phyloP scores from a whole-genome alignment of 306 rosid species.

The Ziziphus jujuba region DNA sequence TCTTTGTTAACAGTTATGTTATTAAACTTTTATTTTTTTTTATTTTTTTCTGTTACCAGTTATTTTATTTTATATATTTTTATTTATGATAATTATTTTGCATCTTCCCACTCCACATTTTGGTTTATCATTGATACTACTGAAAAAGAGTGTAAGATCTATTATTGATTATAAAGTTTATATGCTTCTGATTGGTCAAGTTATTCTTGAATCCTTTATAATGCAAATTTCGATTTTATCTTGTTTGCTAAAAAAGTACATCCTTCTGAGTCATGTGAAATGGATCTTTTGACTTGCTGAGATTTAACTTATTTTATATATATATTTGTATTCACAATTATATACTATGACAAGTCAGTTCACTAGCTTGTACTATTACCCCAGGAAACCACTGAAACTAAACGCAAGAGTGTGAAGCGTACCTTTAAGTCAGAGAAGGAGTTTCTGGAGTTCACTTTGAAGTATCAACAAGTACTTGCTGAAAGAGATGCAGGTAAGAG shows the following conservation, averaged over 20 bases:
- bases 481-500: conserved; percentile 95
- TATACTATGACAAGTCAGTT: neutral
- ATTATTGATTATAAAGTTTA: neutral
- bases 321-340: neutral
- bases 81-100: neutral
- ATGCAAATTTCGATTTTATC: conserved; percentile 1
- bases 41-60: too few relatives aligned
- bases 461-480: conserved; percentile 80
- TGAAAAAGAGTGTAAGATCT: neutral
- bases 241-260: conserved; percentile 3
- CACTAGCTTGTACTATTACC: conserved; percentile 5
- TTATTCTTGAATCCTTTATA: neutral
- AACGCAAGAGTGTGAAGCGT: conserved; percentile 77
- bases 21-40: too few relatives aligned
- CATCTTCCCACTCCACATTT: neutral
- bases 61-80: too few relatives aligned
- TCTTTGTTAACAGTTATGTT: too few relatives aligned
- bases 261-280: neutral
- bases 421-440: conserved; percentile 84
- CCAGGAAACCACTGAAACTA: conserved; percentile 73
- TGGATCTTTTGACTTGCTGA: neutral
- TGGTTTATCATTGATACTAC: neutral
- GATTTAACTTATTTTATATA: neutral
- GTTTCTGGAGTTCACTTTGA: conserved; percentile 78
- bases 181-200: neutral